Evolutionary conservation across 495 filamentous ascomycete genomes (phyloP).

Genomic region (Hyaloscypha variabilis): DNA sequence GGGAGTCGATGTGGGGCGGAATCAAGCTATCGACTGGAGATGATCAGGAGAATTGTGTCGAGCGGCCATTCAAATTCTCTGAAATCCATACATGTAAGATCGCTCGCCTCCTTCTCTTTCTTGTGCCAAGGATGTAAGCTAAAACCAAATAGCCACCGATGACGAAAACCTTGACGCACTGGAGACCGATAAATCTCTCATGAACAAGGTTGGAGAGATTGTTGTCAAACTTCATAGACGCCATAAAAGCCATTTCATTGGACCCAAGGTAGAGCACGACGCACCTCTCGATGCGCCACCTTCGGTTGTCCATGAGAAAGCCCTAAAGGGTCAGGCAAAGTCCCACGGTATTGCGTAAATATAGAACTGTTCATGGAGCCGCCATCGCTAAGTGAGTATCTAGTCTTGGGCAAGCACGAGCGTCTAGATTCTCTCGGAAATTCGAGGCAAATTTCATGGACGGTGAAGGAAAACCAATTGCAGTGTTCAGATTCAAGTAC

Average conservation of each 20-base stretch:
- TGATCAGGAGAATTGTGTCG: neutral
- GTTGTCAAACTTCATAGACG: neutral
- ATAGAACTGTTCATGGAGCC: neutral
- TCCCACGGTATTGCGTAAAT: neutral
- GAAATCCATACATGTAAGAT: neutral
- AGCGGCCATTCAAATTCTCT: neutral
- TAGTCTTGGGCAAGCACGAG: neutral
- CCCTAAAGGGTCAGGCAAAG: conserved; percentile 16
- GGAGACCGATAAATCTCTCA: neutral
- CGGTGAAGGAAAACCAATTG: conserved; percentile 10
- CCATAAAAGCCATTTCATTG: neutral
- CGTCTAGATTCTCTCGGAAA: neutral
- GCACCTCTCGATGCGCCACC: neutral
- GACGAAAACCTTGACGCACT: neutral
- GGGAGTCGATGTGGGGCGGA: neutral
- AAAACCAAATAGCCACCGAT: neutral
- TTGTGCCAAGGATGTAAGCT: neutral
- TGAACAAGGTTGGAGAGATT: neutral
- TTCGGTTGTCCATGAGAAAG: conserved; percentile 5
- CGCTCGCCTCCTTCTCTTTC: neutral
- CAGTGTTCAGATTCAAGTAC: conserved; percentile 19
- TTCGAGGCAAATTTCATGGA: neutral
- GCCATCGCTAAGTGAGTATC: neutral
- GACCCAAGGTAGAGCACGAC: neutral
- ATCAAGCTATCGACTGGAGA: neutral